Base-by-base conservation (phyloP, 2,329 filamentous ascomycete genomes). In the Colletotrichum musicola region DNA sequence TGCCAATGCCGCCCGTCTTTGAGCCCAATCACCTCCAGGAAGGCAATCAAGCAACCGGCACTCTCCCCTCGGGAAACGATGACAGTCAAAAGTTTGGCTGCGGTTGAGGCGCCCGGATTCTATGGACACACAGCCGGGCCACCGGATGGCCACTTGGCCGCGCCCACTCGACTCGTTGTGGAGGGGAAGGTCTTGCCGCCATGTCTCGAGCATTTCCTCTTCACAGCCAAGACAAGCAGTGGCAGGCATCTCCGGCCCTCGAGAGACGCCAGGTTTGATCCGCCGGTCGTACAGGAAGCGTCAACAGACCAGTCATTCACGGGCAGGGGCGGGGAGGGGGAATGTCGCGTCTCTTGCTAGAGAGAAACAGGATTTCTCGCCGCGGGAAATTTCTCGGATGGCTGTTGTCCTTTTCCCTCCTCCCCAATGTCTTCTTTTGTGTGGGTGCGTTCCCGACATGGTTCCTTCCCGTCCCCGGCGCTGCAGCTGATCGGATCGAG, bases 401-500 rank as follows among this genome's bases (percentile, higher is more conserved):
- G 10, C 30, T 35, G 9, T 35, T 35, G 30, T 35, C 30, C 1
- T 35, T 35, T 35, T 35, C 30, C 30, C 20, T 20, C 35, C n/a
- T 27, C 35, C 22, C 35, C 20, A n/a, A 27, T 20, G 47, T 27
- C 40, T 22, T 46, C 40, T 30, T 30, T 38, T 22, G 20, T 30
- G 44, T 27, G 18, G 35, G 44, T 47, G 60, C 40, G 22, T 12
- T 42, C 40, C 25, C 27, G 60, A 49, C 46, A 49, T 16, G 18
- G 50, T 56, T 25, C 27, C 10, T 10, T 35, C 51, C 40, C 38
- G 51, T 16, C 10, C 14, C 20, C 42, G 18, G 18, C 27, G 25
- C 18, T 61, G 59, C 50, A 55, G 30, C 51, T 47, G 44, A 56
- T 63, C 59, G 50, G 64, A 56, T 63, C 59, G 58, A 63, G 44